Evolutionary conservation across 805 yeast genomes (phyloP).

Genomic region (Tanozyma kutaoensis): DNA sequence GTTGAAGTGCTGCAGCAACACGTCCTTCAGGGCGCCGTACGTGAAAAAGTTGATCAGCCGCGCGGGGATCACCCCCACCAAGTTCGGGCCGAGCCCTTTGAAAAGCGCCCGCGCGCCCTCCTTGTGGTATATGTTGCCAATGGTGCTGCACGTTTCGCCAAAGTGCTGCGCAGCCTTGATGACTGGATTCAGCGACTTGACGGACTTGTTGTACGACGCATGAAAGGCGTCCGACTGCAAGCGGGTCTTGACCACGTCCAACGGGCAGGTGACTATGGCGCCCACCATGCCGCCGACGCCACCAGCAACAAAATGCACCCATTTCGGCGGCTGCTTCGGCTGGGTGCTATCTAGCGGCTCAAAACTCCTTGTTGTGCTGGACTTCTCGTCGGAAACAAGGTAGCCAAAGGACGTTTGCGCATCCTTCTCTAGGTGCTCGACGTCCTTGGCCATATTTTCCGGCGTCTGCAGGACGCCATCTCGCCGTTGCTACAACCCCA

Average conservation of each 20-base stretch:
- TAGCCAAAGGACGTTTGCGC: conserved; percentile 48
- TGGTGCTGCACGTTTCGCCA: conserved; percentile 65
- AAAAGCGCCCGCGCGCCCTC: conserved; percentile 86
- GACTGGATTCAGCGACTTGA: conserved; percentile 21
- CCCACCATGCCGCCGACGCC: conserved; percentile 98
- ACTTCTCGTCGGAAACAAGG: conserved; percentile 61
- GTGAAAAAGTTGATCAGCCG: conserved; percentile 94
- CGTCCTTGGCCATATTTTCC: no score
- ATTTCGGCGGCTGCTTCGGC: conserved; percentile 11
- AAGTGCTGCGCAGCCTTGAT: conserved; percentile 57
- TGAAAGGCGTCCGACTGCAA: conserved; percentile 80
- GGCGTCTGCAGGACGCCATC: no score
- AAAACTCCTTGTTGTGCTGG: conserved; percentile 35
- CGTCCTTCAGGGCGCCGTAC: conserved; percentile 83
- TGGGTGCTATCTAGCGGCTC: conserved; percentile 10
- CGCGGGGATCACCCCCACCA: conserved; percentile 97
- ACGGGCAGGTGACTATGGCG: conserved; percentile 85
- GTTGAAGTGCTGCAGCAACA: conserved; percentile 53
- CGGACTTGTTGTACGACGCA: conserved; percentile 36
- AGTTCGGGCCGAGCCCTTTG: conserved; percentile 91
- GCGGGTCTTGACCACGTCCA: conserved; percentile 93
- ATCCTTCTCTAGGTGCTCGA: conserved; percentile 29
- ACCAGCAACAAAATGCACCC: conserved; percentile 84
- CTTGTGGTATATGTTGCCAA: conserved; percentile 47
- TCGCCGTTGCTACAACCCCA: no score